phyloP scores from a whole-genome alignment of 108 stramenopile species.

The Epipyxis sp. region DNA sequence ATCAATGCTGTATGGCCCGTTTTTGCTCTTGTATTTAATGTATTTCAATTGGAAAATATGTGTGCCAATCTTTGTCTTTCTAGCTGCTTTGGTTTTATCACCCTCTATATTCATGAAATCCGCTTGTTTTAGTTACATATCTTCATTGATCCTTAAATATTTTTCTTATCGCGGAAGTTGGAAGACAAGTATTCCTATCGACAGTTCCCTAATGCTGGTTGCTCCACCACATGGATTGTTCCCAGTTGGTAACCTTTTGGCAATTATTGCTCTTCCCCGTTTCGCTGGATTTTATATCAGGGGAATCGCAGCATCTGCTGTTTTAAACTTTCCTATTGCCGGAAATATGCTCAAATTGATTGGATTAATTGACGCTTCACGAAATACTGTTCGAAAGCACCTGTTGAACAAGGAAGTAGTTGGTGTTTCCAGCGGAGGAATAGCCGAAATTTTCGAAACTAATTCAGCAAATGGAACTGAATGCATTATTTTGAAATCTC shows the following conservation, averaged over 20 bases:
- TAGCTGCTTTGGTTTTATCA: not conserved
- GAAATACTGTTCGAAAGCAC: not conserved
- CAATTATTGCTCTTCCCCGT: conserved; percentile 32
- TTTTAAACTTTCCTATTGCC: conserved; percentile 35
- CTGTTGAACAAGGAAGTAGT: conserved; percentile 33
- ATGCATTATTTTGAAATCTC: conserved; percentile 58
- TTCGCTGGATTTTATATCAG: conserved; percentile 26
- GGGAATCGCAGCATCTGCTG: conserved; percentile 38
- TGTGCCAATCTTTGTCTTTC: too few species aligned
- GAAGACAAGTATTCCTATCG: not conserved
- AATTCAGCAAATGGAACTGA: conserved; percentile 55
- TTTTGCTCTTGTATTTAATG: too few species aligned
- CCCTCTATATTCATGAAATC: conserved; percentile 6
- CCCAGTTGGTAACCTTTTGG: conserved; percentile 39
- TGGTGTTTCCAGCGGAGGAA: conserved; percentile 71
- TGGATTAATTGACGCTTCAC: conserved; percentile 30
- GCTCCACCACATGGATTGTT: conserved; percentile 35
- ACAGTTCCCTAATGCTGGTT: conserved; percentile 28
- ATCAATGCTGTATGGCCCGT: too few species aligned
- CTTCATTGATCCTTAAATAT: conserved; percentile 12
- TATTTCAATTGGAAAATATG: too few species aligned
- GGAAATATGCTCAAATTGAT: conserved; percentile 19
- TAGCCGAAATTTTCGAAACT: conserved; percentile 75
- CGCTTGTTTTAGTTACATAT: not conserved
- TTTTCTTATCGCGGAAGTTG: conserved; percentile 23